A percentile compares a stretch with the other conserved stretches of the same genome.
phyloP scores from a whole-genome alignment of 352 stramenopile genomes.

The Globisporangium paroecandrum region DNA sequence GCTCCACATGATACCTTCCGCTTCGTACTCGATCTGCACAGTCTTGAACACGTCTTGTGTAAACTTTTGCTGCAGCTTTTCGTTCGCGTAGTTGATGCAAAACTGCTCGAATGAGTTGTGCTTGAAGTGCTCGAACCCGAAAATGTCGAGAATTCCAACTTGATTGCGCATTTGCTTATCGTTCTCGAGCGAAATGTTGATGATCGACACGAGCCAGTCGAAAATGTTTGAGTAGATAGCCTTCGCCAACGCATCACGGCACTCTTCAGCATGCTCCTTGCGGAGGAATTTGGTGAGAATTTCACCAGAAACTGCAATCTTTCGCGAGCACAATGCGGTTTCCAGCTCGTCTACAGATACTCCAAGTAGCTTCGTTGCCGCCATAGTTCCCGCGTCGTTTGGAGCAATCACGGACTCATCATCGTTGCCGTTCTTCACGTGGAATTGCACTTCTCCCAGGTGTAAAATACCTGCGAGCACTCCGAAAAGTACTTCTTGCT shows the following conservation, averaged over 20 bases:
- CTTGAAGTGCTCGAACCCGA: conserved; percentile 94
- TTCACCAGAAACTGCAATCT: conserved; percentile 63
- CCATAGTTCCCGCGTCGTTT: conserved; percentile 28
- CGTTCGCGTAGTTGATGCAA: conserved; percentile 92
- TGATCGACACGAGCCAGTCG: conserved; percentile 92
- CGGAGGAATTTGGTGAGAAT: conserved; percentile 67
- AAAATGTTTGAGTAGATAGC: conserved; percentile 96
- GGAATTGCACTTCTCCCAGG: conserved; percentile 94
- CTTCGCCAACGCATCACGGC: conserved; percentile 93
- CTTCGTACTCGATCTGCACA: conserved; percentile 87
- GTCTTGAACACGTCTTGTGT: conserved; percentile 89
- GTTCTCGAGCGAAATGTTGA: conserved; percentile 74
- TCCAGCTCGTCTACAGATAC: conserved; percentile 51
- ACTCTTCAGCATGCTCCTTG: conserved; percentile 88
- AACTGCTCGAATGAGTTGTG: conserved; percentile 94
- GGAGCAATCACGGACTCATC: conserved; percentile 57
- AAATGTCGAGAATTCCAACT: conserved; percentile 93
- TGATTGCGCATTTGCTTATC: conserved; percentile 53
- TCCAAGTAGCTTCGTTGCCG: conserved; percentile 54
- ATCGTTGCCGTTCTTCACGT: conserved; percentile 59
- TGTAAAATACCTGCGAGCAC: conserved; percentile 92
- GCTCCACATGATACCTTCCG: conserved; percentile 90
- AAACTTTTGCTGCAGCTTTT: conserved; percentile 92
- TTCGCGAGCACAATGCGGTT: conserved; percentile 66
- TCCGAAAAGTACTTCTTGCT: conserved; percentile 62